A percentile compares a stretch with the other conserved stretches of the same genome.
Conservation (phyloP, 176 grass and related monocot species). For the Juncus effusus region DNA sequence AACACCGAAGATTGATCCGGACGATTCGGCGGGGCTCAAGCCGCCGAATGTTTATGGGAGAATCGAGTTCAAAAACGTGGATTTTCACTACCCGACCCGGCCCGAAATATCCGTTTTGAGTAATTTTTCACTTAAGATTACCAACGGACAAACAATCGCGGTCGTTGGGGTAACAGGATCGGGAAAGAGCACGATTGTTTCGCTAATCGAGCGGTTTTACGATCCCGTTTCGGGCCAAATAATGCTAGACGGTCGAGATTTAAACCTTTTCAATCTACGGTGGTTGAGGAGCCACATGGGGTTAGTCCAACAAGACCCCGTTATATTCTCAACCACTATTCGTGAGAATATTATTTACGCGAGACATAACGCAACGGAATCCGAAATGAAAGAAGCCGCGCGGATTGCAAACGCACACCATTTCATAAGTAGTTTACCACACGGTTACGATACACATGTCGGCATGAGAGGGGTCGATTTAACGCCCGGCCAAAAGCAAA, state of each 20-base stretch:
- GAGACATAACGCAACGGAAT: conserved; percentile 85
- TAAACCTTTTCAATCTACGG: conserved; percentile 93
- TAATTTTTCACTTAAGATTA: conserved; percentile 92
- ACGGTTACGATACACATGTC: conserved; percentile 94
- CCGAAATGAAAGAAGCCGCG: conserved; percentile 96
- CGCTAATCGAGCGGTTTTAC: conserved; percentile 93
- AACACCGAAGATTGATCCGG: conserved; percentile 84
- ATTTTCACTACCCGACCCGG: conserved; percentile 82
- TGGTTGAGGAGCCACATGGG: conserved; percentile 95
- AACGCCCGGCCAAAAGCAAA: conserved; percentile 90
- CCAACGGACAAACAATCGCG: conserved; percentile 86
- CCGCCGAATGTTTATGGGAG: conserved; percentile 95
- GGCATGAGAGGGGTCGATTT: conserved; percentile 88
- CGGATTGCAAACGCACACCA: conserved; percentile 95
- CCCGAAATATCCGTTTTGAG: conserved; percentile 79
- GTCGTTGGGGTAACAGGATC: conserved; percentile 94
- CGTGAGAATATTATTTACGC: conserved; percentile 98
- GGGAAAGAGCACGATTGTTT: conserved; percentile 89
- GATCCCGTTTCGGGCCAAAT: conserved; percentile 81
- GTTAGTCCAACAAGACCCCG: conserved; percentile 87
- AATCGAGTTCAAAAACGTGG: conserved; percentile 83
- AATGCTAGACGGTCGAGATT: conserved; percentile 82
- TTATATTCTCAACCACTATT: conserved; percentile 98
- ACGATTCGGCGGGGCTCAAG: conserved; percentile 84
- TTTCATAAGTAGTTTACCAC: conserved; percentile 95